phyloP scores from a whole-genome alignment of 352 stramenopile genomes.

The Paralagenidium karlingii region DNA sequence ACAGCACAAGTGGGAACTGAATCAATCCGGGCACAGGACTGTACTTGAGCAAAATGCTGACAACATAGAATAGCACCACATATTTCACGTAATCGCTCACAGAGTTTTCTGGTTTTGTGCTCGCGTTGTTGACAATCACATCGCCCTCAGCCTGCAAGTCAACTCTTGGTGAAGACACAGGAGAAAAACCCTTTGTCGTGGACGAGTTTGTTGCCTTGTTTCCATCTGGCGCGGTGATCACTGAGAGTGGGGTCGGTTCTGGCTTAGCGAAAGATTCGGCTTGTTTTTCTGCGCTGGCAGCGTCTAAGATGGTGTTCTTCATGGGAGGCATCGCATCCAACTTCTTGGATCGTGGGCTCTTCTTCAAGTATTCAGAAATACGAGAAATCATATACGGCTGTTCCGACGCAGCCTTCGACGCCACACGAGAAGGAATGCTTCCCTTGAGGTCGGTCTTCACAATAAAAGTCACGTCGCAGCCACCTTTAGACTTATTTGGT shows the following conservation, averaged over 20 bases:
- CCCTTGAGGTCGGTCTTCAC: slow-evolving; percentile 63
- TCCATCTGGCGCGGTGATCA: too few species aligned
- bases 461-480: slow-evolving; percentile 48
- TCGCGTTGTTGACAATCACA: too few species aligned
- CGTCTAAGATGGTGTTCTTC: too few species aligned
- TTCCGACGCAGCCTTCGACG: slow-evolving; percentile 42
- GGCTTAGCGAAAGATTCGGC: too few species aligned
- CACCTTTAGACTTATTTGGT: slow-evolving; percentile 38
- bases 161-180: too few species aligned
- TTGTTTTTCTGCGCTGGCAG: too few species aligned
- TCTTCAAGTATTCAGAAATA: slow-evolving; percentile 39
- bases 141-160: too few species aligned
- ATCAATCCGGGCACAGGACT: slow-evolving; percentile 25
- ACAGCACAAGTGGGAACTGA: slow-evolving; percentile 26
- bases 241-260: too few species aligned
- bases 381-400: slow-evolving; percentile 51
- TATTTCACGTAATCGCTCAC: slow-evolving; percentile 24
- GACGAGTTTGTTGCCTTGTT: too few species aligned
- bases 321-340: slow-evolving; percentile 14
- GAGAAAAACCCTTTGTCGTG: too few species aligned
- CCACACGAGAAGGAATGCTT: slow-evolving; percentile 46
- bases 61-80: slow-evolving; percentile 35
- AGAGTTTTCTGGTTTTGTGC: too few species aligned
- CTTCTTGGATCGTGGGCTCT: slow-evolving; percentile 24
- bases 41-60: slow-evolving; percentile 28